Evolutionary conservation across 1,284 basidiomycete species (phyloP).

Genomic region (Moesziomyces aphidis): DNA sequence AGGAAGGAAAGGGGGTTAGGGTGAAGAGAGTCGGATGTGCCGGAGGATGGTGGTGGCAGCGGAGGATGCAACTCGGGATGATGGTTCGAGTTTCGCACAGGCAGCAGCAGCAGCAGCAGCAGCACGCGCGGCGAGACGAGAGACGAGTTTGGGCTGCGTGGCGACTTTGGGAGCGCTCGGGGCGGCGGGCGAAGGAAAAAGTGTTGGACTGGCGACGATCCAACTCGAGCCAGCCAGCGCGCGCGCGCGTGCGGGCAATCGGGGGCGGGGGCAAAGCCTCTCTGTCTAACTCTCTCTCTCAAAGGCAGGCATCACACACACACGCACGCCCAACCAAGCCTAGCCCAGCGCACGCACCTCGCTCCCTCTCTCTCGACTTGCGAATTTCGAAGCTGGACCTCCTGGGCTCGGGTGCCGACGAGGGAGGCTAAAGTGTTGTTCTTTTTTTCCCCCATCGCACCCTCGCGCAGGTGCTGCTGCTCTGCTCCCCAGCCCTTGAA

Average conservation of each 20-base stretch:
- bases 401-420: constrained; percentile 1
- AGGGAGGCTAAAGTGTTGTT: constrained; percentile 16
- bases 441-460: constrained; percentile 3
- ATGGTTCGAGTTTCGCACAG: too few species aligned
- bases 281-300: too few species aligned
- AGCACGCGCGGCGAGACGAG: too few species aligned
- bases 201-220: constrained; percentile 33
- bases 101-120: too few species aligned
- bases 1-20: constrained; percentile 4
- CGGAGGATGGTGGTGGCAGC: too few species aligned
- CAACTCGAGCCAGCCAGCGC: constrained; percentile 4
- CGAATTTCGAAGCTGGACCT: constrained; percentile 9
- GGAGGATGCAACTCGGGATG: too few species aligned
- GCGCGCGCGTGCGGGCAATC: neutral
- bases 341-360: too few species aligned
- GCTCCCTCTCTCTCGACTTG: neutral
- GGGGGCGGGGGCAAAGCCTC: neutral
- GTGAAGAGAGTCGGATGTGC: constrained; percentile 7
- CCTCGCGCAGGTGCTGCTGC: neutral
- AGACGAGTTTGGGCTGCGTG: too few species aligned
- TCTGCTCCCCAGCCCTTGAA: neutral
- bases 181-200: constrained; percentile 7
- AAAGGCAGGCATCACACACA: too few species aligned
- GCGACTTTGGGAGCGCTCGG: too few species aligned
- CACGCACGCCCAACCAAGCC: too few species aligned